Evolutionary conservation across 176 grass and related monocot species (phyloP).

Genomic region (Musa itinerans): DNA sequence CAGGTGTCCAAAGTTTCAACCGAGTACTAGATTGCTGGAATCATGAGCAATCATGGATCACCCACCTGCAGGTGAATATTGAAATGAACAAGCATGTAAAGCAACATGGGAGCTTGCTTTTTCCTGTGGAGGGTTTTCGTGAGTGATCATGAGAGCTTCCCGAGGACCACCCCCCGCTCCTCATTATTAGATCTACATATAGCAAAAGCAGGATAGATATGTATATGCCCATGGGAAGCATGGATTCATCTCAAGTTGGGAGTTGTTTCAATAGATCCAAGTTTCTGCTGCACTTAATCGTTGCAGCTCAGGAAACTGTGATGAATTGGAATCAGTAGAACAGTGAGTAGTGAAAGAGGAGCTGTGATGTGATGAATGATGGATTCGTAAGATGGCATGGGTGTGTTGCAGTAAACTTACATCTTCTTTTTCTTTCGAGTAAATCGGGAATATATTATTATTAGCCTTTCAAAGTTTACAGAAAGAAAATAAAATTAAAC

Average conservation of each 20-base stretch:
- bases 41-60: constrained; percentile 10
- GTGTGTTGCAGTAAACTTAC: no score
- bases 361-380: no score
- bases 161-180: background rate
- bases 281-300: no score
- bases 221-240: background rate
- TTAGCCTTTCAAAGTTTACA: no score
- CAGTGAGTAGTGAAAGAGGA: no score
- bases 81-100: background rate
- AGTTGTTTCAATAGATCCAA: no score
- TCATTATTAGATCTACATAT: constrained; percentile 2
- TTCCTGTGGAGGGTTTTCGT: background rate
- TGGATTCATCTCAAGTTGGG: background rate
- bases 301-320: no score
- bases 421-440: no score
- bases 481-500: no score
- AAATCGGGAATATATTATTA: no score
- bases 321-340: no score
- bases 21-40: constrained; percentile 14
- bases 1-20: constrained; percentile 6
- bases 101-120: background rate
- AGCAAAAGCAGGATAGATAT: background rate
- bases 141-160: background rate
- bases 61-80: constrained; percentile 9
- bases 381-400: no score